Conservation (phyloP, 208 protist species). For the Leptomonas pyrrhocoris region DNA sequence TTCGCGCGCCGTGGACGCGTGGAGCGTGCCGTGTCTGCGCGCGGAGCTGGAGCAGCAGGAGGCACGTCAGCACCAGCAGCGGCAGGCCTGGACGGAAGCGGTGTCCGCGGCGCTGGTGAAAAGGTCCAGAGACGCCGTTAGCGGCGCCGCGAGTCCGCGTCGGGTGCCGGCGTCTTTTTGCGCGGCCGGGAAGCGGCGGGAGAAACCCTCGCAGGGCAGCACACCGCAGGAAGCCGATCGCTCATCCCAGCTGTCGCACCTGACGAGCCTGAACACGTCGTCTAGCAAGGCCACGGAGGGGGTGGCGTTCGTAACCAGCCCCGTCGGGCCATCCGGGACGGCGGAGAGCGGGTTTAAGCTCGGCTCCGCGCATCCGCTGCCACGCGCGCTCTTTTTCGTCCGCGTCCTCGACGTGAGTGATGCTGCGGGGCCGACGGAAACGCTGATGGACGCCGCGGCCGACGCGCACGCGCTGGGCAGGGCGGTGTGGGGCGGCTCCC, state of each 20-base stretch:
- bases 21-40: slow-evolving; percentile 26
- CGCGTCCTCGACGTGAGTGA: slow-evolving; percentile 55
- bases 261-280: slow-evolving; percentile 10
- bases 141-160: background rate
- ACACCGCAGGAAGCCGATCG: background rate
- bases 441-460: slow-evolving; percentile 1
- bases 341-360: background rate
- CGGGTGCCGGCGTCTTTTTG: slow-evolving; percentile 14
- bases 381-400: slow-evolving; percentile 73
- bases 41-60: slow-evolving; percentile 33
- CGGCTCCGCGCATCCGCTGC: slow-evolving; percentile 27
- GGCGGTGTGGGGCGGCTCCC: slow-evolving; percentile 20
- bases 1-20: slow-evolving; percentile 13
- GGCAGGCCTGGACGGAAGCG: slow-evolving; percentile 20
- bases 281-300: background rate
- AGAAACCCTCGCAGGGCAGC: slow-evolving; percentile 25
- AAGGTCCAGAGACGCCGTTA: background rate
- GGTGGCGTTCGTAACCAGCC: background rate
- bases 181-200: slow-evolving; percentile 18
- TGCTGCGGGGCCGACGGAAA: slow-evolving; percentile 6
- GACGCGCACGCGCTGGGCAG: slow-evolving; percentile 3
- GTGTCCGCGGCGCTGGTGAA: background rate
- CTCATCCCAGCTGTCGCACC: background rate
- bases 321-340: background rate
- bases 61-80: slow-evolving; percentile 27